A percentile compares a stretch with the other conserved stretches of the same genome.
phyloP scores from a whole-genome alignment of 1,284 basidiomycete species.

The Ganoderma sinense region DNA sequence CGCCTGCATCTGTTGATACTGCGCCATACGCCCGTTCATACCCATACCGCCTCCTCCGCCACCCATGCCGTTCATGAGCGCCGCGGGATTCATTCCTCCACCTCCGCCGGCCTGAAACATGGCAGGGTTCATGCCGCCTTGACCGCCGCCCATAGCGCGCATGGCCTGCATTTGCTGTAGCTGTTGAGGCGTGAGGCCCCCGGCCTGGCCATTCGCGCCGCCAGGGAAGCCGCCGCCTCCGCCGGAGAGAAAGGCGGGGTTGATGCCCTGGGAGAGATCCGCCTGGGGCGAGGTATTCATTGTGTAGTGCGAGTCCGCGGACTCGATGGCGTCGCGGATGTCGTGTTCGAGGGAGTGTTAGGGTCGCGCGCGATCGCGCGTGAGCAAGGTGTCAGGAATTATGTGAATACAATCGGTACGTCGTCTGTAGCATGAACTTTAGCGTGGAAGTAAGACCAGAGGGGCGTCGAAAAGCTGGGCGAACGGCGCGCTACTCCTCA shows the following conservation, averaged over 20 bases:
- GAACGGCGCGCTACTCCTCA: too few species aligned
- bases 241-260: constrained; percentile 35
- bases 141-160: constrained; percentile 24
- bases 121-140: constrained; percentile 28
- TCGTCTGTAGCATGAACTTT: not conserved
- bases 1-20: constrained; percentile 31
- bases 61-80: constrained; percentile 31
- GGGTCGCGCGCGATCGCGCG: constrained; percentile 2
- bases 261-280: constrained; percentile 34
- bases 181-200: constrained; percentile 27
- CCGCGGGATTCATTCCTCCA: constrained; percentile 32
- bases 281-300: constrained; percentile 30
- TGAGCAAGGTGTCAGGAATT: not conserved
- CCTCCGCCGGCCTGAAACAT: constrained; percentile 32
- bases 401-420: not conserved
- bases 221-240: constrained; percentile 12
- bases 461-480: too few species aligned
- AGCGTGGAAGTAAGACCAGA: too few species aligned
- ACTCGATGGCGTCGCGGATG: not conserved
- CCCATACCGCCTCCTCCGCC: constrained; percentile 17
- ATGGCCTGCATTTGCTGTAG: constrained; percentile 35
- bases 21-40: constrained; percentile 29
- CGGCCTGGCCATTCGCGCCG: constrained; percentile 11
- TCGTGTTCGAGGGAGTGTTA: not conserved
- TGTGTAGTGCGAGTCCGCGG: not conserved